Percentiles rank a stretch among this genome's conserved stretches.
These are phyloP conservation scores for Acanthamoeba lenticulata DNA, from an alignment of 208 protist genomes.

Conservation along the genomic window DNA sequence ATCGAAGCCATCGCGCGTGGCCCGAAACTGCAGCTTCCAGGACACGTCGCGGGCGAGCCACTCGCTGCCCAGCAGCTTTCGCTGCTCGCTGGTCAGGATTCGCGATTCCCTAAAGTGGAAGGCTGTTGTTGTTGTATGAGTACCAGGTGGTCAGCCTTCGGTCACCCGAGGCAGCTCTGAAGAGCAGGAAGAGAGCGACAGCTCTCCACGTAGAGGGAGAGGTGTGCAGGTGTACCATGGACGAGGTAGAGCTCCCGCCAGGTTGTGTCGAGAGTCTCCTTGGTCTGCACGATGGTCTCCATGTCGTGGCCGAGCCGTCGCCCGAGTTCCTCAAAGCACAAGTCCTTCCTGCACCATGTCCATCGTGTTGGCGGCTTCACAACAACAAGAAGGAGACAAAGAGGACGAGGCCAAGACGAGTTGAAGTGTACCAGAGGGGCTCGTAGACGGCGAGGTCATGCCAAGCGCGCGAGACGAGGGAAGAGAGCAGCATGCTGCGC, in stretches of 20 bases:
- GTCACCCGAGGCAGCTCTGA: no score
- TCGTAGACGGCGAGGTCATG: not conserved
- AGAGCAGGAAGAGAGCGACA: not conserved
- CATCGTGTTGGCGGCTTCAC: not conserved
- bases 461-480: not conserved
- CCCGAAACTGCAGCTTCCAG: not conserved
- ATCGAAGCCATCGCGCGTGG: not conserved
- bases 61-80: not conserved
- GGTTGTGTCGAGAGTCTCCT: not conserved
- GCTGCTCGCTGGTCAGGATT: not conserved
- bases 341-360: not conserved
- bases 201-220: not conserved
- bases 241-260: not conserved
- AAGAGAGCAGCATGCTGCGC: not conserved
- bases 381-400: not conserved
- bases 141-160: no score
- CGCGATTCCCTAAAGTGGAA: constrained; percentile 1
- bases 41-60: not conserved
- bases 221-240: not conserved
- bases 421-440: not conserved
- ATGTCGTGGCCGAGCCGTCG: not conserved
- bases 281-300: not conserved
- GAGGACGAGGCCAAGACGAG: not conserved
- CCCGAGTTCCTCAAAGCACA: not conserved
- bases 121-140: not conserved